phyloP scores from a whole-genome alignment of 2,329 filamentous ascomycete species.

The Phaeophleospora eucalypticola region DNA sequence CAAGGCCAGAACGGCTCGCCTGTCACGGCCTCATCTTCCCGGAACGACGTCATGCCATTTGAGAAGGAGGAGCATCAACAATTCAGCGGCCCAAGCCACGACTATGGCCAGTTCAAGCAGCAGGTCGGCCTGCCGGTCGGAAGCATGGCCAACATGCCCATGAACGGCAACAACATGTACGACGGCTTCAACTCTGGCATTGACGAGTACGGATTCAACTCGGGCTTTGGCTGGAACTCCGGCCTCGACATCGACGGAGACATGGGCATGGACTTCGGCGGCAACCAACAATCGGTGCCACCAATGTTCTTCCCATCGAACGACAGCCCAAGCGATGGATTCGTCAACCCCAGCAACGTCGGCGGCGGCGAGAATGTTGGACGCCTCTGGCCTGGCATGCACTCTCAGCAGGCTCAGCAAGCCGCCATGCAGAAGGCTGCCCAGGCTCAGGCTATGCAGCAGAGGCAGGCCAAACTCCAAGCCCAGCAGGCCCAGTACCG shows the following conservation, averaged over 20 bases:
- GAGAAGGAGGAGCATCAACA: constrained; percentile 36
- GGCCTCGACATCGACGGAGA: constrained; percentile 53
- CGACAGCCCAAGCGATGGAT: constrained; percentile 45
- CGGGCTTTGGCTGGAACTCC: constrained; percentile 55
- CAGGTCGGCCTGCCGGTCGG: constrained; percentile 89
- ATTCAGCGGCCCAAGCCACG: constrained; percentile 67
- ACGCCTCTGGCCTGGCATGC: constrained; percentile 87
- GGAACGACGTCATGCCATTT: constrained; percentile 29
- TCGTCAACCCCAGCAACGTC: constrained; percentile 71
- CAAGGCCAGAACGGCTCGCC: constrained; percentile 31
- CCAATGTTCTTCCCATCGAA: constrained; percentile 60
- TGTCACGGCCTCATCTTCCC: constrained; percentile 25
- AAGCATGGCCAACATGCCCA: constrained; percentile 72
- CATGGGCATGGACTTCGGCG: constrained; percentile 61
- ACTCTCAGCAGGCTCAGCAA: constrained; percentile 75
- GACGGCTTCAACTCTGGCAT: constrained; percentile 50
- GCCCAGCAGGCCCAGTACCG: constrained; percentile 37
- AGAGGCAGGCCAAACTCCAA: constrained; percentile 49
- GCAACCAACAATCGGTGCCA: constrained; percentile 40
- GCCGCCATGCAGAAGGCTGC: constrained; percentile 53
- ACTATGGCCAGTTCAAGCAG: constrained; percentile 93
- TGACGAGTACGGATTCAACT: constrained; percentile 63
- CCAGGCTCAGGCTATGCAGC: constrained; percentile 36
- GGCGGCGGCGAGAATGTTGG: constrained; percentile 60
- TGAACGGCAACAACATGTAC: constrained; percentile 54